A percentile compares a stretch with the other conserved stretches of the same genome.
Evolutionary conservation across 129 eudicot genomes (phyloP).

Genomic region (Flaveria ramosissima): DNA sequence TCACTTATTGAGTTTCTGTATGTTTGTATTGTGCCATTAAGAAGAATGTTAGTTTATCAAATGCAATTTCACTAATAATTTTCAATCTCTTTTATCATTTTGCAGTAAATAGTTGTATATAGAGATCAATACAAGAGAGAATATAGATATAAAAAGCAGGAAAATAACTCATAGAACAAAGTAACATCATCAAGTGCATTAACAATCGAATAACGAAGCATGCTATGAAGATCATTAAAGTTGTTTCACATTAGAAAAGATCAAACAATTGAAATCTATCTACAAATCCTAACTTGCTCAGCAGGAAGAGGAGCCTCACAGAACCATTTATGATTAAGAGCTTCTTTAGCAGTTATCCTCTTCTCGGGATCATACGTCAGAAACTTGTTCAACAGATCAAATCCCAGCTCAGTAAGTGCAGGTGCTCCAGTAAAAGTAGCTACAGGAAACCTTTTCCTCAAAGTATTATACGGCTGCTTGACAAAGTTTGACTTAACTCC

Average conservation of each 20-base stretch:
- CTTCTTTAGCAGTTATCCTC: slow-evolving; percentile 76
- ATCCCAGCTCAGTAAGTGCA: slow-evolving; percentile 68
- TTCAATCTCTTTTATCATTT: neutral
- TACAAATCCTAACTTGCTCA: slow-evolving; percentile 37
- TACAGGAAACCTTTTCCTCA: slow-evolving; percentile 68
- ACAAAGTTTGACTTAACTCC: slow-evolving; percentile 55
- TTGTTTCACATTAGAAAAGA: neutral
- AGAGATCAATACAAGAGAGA: neutral
- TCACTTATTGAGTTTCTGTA: neutral
- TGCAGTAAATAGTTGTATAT: neutral
- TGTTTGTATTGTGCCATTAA: neutral
- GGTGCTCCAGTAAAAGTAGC: slow-evolving; percentile 67
- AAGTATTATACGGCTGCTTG: slow-evolving; percentile 54
- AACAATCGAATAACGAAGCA: neutral
- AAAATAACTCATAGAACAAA: neutral
- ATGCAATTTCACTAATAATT: neutral
- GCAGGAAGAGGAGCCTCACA: slow-evolving; percentile 72
- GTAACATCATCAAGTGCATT: neutral
- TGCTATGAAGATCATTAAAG: slow-evolving; percentile 8
- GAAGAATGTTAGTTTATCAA: neutral
- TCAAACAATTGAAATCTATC: neutral
- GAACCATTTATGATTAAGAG: slow-evolving; percentile 79
- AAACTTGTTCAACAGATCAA: slow-evolving; percentile 75
- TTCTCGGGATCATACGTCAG: slow-evolving; percentile 68
- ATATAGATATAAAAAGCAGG: neutral